Evolutionary conservation across 2,329 filamentous ascomycete genomes (phyloP).

Genomic region (Aspergillus fumigatiaffinis): DNA sequence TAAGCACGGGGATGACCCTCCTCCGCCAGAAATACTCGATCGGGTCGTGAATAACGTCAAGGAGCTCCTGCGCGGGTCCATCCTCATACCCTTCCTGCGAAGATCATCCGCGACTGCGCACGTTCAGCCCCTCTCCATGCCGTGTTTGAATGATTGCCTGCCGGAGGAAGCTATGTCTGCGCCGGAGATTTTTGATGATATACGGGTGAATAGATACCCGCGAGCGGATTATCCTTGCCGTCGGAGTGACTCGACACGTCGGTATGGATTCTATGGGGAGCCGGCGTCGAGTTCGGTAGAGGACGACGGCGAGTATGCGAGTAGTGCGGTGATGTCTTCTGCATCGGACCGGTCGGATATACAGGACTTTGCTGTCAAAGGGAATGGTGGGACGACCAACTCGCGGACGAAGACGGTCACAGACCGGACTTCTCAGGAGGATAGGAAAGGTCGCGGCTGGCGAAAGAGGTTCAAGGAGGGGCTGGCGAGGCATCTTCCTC

Average conservation of each 20-base stretch:
- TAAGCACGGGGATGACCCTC: not conserved
- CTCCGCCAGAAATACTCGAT: not conserved
- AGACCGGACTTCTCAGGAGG: not conserved
- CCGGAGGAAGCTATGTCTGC: not conserved
- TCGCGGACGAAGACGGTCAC: not conserved
- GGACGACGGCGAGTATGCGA: not conserved
- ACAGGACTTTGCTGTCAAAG: not conserved
- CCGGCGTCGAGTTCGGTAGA: not conserved
- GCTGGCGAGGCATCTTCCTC: not conserved
- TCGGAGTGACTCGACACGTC: not conserved
- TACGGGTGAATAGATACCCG: not conserved
- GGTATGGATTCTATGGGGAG: not conserved
- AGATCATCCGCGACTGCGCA: not conserved
- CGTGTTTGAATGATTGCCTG: not conserved
- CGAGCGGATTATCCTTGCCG: not conserved
- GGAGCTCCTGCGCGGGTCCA: conserved; percentile 2
- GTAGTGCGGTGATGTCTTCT: not conserved
- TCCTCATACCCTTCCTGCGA: conserved; percentile 2
- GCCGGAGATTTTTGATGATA: no score
- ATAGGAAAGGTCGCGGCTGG: not conserved
- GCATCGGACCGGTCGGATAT: not conserved
- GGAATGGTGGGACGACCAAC: not conserved
- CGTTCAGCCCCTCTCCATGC: conserved; percentile 1
- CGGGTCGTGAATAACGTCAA: not conserved
- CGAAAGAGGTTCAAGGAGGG: not conserved